phyloP scores from a whole-genome alignment of 164 flowering plant genomes.

The Kingdonia uniflora region DNA sequence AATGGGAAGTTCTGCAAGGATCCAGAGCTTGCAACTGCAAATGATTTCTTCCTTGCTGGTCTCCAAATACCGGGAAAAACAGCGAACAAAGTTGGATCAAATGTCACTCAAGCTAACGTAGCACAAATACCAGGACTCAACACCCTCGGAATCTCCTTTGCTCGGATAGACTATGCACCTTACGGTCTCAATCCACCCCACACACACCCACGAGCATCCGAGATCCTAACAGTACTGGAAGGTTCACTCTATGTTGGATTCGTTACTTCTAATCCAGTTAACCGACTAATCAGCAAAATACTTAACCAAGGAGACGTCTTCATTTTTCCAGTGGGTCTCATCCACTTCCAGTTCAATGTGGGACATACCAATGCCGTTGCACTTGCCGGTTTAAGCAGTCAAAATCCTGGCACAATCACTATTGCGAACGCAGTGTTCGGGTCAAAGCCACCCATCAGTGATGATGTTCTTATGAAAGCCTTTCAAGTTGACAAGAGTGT shows the following conservation, averaged over 20 bases:
- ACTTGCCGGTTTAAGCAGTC: constrained; percentile 1
- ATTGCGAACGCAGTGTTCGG: not conserved
- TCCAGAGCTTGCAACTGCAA: not conserved
- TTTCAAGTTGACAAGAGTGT: constrained; percentile 1
- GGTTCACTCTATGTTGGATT: constrained; percentile 1
- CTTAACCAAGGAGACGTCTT: not conserved
- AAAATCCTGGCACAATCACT: not conserved
- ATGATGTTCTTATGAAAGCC: not conserved
- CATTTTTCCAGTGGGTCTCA: not conserved
- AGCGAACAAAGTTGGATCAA: not conserved
- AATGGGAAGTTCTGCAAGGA: constrained; percentile 4
- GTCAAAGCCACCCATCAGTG: not conserved
- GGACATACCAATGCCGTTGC: not conserved
- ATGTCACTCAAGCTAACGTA: constrained; percentile 1
- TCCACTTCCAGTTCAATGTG: constrained; percentile 1
- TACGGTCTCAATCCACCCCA: constrained; percentile 2
- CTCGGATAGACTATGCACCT: not conserved
- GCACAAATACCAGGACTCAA: constrained; percentile 1
- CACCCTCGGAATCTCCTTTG: not conserved
- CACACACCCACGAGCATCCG: constrained; percentile 3
- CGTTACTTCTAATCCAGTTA: not conserved
- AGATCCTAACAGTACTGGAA: constrained; percentile 1
- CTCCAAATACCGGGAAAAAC: not conserved
- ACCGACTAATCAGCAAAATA: not conserved
- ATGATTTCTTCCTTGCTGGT: not conserved